A percentile compares a stretch with the other conserved stretches of the same genome.
These are phyloP conservation scores for Croton setiger DNA, from an alignment of 441 rosid species.

Conservation along the genomic window DNA sequence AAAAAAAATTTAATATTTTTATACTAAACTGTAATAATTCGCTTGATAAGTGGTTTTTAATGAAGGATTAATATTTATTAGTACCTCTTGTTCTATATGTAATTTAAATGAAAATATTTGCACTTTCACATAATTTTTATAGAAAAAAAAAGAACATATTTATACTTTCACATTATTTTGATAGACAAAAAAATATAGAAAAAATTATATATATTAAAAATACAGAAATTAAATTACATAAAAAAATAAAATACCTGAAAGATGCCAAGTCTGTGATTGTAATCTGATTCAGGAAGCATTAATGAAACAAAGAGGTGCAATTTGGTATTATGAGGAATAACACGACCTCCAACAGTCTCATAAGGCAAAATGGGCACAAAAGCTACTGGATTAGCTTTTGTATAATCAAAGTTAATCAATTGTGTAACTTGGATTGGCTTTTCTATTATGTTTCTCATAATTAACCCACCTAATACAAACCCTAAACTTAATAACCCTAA, in stretches of 20 bases:
- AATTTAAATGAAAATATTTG: too few species aligned
- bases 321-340: slow-evolving; percentile 32
- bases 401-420: slow-evolving; percentile 36
- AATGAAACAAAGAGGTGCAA: slow-evolving; percentile 35
- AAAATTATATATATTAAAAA: too few species aligned
- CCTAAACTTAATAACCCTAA: slow-evolving; percentile 29
- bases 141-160: too few species aligned
- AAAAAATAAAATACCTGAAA: slow-evolving; percentile 32
- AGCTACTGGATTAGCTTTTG: slow-evolving; percentile 36
- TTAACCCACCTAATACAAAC: slow-evolving; percentile 29
- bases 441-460: slow-evolving; percentile 22
- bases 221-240: neutral
- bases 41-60: too few species aligned
- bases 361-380: slow-evolving; percentile 25
- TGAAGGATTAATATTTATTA: too few species aligned
- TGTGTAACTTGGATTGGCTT: slow-evolving; percentile 31
- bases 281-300: slow-evolving; percentile 43
- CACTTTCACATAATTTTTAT: too few species aligned
- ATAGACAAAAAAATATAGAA: too few species aligned
- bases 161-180: too few species aligned
- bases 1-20: too few species aligned
- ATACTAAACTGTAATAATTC: too few species aligned
- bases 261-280: slow-evolving; percentile 43
- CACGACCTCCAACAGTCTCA: slow-evolving; percentile 9
- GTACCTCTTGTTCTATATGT: too few species aligned